Conservation (phyloP, 495 filamentous ascomycete species). For the Bombardia bombarda region DNA sequence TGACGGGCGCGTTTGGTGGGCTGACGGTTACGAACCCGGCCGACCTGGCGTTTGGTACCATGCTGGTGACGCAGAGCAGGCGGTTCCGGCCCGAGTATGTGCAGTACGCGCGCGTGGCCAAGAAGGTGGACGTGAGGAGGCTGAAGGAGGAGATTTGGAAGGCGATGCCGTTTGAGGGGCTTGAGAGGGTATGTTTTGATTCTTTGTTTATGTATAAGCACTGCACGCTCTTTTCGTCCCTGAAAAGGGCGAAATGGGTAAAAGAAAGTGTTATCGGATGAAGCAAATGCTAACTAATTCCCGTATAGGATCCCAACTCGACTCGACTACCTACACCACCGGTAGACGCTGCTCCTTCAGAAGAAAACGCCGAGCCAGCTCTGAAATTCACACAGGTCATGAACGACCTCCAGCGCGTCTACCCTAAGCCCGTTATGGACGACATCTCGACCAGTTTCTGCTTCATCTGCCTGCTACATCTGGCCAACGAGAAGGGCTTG, state of each 20-base stretch:
- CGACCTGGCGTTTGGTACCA: constrained; percentile 74
- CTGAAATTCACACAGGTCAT: constrained; percentile 87
- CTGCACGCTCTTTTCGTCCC: too few relatives aligned
- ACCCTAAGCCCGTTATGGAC: constrained; percentile 71
- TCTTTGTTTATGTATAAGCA: background rate
- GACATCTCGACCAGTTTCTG: constrained; percentile 97
- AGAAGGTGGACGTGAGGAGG: constrained; percentile 95
- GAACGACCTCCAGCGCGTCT: constrained; percentile 78
- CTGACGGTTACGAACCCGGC: constrained; percentile 41
- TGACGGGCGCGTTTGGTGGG: constrained; percentile 40
- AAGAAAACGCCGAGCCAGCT: constrained; percentile 29
- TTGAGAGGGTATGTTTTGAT: constrained; percentile 27
- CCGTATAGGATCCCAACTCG: background rate
- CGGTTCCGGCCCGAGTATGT: constrained; percentile 88
- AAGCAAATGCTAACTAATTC: background rate
- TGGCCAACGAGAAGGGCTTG: constrained; percentile 96
- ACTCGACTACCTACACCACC: constrained; percentile 4
- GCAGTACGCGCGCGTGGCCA: constrained; percentile 90
- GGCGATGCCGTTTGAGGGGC: constrained; percentile 62
- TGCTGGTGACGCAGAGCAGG: constrained; percentile 83
- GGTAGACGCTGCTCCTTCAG: background rate
- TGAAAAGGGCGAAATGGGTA: too few relatives aligned
- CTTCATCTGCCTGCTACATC: constrained; percentile 91
- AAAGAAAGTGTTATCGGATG: too few relatives aligned
- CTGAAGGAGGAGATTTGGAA: constrained; percentile 96